Evolutionary conservation across 1,284 basidiomycete species (phyloP).

Genomic region (Tylopilus sp.): DNA sequence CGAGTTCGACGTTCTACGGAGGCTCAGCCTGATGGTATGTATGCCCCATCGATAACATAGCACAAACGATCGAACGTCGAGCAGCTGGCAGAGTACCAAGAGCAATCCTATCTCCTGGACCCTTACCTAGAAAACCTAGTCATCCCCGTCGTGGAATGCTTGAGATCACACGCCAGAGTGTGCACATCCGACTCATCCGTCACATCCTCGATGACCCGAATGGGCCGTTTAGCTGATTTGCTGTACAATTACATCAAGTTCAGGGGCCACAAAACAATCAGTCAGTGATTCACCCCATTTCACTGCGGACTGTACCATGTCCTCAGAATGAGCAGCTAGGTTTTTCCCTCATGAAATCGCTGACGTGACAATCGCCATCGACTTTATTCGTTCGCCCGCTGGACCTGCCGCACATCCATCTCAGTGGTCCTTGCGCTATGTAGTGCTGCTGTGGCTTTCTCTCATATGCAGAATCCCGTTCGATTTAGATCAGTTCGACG

Average conservation of each 20-base stretch:
- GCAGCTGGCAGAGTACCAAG: constrained; percentile 89
- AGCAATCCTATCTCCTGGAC: constrained; percentile 92
- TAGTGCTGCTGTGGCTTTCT: constrained; percentile 88
- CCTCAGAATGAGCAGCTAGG: constrained; percentile 52
- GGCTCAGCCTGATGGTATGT: constrained; percentile 36
- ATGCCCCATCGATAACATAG: constrained; percentile 4
- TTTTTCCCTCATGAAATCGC: constrained; percentile 89
- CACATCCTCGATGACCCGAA: constrained; percentile 39
- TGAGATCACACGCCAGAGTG: constrained; percentile 57
- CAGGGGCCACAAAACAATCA: constrained; percentile 89
- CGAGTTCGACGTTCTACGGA: constrained; percentile 41
- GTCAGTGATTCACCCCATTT: constrained; percentile 47
- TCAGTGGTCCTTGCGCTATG: constrained; percentile 83
- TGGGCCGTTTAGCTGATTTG: constrained; percentile 57
- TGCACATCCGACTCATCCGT: constrained; percentile 37
- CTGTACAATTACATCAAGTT: constrained; percentile 87
- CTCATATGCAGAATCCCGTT: constrained; percentile 95
- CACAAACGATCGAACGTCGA: constrained; percentile 1
- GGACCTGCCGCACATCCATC: constrained; percentile 41
- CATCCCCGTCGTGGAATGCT: constrained; percentile 65
- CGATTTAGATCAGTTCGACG: constrained; percentile 81
- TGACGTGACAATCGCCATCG: constrained; percentile 75
- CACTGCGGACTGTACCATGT: constrained; percentile 1
- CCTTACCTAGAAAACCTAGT: constrained; percentile 88
- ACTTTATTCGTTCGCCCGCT: constrained; percentile 56